Evolutionary conservation across 805 yeast genomes (phyloP).

Genomic region (Candida peoriensis): DNA sequence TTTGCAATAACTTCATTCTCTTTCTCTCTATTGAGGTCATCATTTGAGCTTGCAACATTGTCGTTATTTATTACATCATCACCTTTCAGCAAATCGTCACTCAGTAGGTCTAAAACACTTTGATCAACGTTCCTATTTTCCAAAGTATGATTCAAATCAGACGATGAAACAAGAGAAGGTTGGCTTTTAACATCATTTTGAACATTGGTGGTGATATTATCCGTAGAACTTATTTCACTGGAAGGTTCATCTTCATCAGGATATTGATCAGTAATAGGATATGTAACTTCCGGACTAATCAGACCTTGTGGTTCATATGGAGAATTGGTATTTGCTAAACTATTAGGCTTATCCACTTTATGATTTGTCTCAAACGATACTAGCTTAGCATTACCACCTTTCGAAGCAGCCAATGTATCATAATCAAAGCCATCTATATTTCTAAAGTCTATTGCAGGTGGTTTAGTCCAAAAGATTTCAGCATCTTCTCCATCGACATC

Average conservation of each 20-base stretch:
- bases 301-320: slow-evolving; percentile 11
- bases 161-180: too few relatives aligned
- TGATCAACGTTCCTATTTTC: slow-evolving; percentile 6
- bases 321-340: neutral
- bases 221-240: neutral
- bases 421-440: neutral
- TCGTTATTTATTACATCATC: too few relatives aligned
- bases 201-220: neutral
- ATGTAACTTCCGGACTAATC: slow-evolving; percentile 2
- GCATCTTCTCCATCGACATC: neutral
- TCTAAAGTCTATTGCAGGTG: neutral
- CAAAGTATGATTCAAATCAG: too few relatives aligned
- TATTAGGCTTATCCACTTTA: neutral
- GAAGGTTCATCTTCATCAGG: too few relatives aligned
- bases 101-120: slow-evolving; percentile 3
- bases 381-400: neutral
- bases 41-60: too few relatives aligned
- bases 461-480: neutral
- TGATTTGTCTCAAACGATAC: slow-evolving; percentile 3
- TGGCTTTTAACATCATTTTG: too few relatives aligned
- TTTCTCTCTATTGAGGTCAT: too few relatives aligned
- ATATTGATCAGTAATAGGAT: neutral
- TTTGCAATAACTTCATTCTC: too few relatives aligned
- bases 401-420: neutral
- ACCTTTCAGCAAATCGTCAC: slow-evolving; percentile 2